Base-by-base conservation (phyloP, 805 yeast genomes). In the Yarrowia sp. region DNA sequence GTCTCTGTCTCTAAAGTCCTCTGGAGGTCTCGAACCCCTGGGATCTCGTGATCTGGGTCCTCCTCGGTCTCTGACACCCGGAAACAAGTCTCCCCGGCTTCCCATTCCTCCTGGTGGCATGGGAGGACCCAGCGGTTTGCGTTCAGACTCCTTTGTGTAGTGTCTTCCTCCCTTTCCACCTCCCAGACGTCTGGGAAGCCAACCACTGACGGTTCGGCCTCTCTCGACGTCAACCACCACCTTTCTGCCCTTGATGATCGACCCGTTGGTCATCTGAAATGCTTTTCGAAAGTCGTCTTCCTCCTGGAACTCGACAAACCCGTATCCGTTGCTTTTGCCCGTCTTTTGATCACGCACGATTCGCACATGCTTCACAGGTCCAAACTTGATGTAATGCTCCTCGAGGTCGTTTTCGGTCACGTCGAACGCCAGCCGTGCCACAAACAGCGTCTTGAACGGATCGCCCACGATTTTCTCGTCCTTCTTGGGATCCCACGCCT, bases 121-220 rank as follows among this genome's bases (percentile, higher is more conserved):
- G 35, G 52, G 65, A 9, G 52, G 55, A 4, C 64, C 66, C 8
- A 67, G 49, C 26, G 70, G 69, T 52, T 72, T 70, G 63, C 73
- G 61, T 19, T 73, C 58, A 14, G 63, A 71, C 14, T 71, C 76
- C 70, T 77, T 80, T 2, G 86, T 82, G 74, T 87, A 87, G 64
- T 87, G 86, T 68, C 95, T 81, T 1, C 97, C 97, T 4, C 98
- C 98, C n/a, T 90, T 78, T 0, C 98, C 98, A 4, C 98, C 98
- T 0, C 97, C 97, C 2, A 94, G 80, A 16, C 80, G 70, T 41
- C 81, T 73, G 0, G 83, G 83, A 36, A 74, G 74, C 82, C 83
- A 81, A 16, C 70, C 69, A 49, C 73, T 74, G 22, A 77, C 79
- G 2, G 78, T 72, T 1, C 81, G 70, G 1, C 82, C 82, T 12